Percentiles rank a stretch among this genome's conserved stretches.
Conservation (phyloP, 2,329 filamentous ascomycete species). For the Bipolaris sorokiniana region DNA sequence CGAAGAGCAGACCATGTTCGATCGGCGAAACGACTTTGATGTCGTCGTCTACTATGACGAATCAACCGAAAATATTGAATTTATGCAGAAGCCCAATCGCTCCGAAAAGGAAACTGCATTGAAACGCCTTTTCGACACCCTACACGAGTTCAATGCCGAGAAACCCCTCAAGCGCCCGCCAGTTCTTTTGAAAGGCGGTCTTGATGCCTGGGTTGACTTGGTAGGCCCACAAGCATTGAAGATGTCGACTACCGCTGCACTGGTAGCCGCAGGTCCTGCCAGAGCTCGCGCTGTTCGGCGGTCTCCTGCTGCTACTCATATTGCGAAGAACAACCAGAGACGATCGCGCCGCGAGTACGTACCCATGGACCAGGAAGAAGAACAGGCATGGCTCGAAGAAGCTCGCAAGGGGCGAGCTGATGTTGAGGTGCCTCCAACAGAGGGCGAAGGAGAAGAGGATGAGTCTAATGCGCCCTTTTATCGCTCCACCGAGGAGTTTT, state of each 20-base stretch:
- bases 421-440: slow-evolving; percentile 41
- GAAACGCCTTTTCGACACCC: slow-evolving; percentile 74
- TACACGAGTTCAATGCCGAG: slow-evolving; percentile 82
- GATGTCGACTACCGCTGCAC: slow-evolving; percentile 61
- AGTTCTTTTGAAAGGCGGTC: slow-evolving; percentile 78
- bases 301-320: slow-evolving; percentile 59
- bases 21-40: slow-evolving; percentile 75
- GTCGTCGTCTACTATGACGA: slow-evolving; percentile 92
- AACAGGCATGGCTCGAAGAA: slow-evolving; percentile 78
- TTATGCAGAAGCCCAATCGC: slow-evolving; percentile 56
- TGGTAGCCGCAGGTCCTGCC: slow-evolving; percentile 54
- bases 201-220: slow-evolving; percentile 86
- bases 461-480: slow-evolving; percentile 53
- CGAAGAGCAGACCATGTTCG: slow-evolving; percentile 78
- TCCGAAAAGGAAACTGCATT: slow-evolving; percentile 60
- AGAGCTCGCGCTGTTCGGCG: slow-evolving; percentile 59
- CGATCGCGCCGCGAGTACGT: slow-evolving; percentile 66
- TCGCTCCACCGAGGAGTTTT: slow-evolving; percentile 80
- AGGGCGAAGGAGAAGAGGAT: slow-evolving; percentile 42
- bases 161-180: slow-evolving; percentile 75
- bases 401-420: slow-evolving; percentile 70
- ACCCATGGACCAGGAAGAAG: slow-evolving; percentile 80
- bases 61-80: slow-evolving; percentile 64
- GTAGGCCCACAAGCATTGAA: slow-evolving; percentile 72
- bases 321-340: slow-evolving; percentile 61